Percentiles rank a stretch among this genome's conserved stretches.
Evolutionary conservation across 306 rosid species (phyloP).

Genomic region (Argentina anserina): DNA sequence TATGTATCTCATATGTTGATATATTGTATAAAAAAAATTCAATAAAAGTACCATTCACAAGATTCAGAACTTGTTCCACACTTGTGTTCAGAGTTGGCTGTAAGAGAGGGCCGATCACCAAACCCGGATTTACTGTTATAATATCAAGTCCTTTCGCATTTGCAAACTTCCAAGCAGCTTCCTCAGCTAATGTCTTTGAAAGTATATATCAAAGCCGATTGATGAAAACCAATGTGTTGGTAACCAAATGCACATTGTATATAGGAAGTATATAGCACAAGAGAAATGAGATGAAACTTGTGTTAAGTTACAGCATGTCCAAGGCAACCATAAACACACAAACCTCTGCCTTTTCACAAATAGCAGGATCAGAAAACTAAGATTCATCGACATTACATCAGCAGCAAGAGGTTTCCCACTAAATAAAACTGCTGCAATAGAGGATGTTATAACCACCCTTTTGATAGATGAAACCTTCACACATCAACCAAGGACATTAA

Average conservation of each 20-base stretch:
- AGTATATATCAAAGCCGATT: conserved; percentile 23
- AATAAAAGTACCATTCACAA: neutral
- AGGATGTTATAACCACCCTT: conserved; percentile 26
- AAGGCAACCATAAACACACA: neutral
- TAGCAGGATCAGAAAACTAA: conserved; percentile 7
- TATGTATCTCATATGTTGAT: too few relatives aligned
- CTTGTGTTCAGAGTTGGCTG: conserved; percentile 20
- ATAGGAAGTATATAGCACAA: too few relatives aligned
- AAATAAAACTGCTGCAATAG: conserved; percentile 4
- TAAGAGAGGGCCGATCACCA: conserved; percentile 23
- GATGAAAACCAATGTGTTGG: neutral
- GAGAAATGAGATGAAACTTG: neutral
- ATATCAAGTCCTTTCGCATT: conserved; percentile 1
- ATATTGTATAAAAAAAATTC: neutral
- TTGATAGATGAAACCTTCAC: conserved; percentile 13
- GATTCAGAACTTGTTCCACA: neutral
- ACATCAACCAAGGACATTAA: conserved; percentile 24
- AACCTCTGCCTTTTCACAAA: conserved; percentile 8
- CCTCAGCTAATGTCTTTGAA: conserved; percentile 28
- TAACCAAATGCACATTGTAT: neutral
- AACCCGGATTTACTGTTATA: conserved; percentile 6
- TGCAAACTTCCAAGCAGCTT: conserved; percentile 18
- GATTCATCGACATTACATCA: conserved; percentile 6
- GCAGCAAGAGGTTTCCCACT: conserved; percentile 7
- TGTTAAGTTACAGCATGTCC: too few relatives aligned